Evolutionary conservation across 371 early-diverging fungal genomes (phyloP), one percentile per base, ranked within the genome.

Genomic region (Mycotypha africana): DNA sequence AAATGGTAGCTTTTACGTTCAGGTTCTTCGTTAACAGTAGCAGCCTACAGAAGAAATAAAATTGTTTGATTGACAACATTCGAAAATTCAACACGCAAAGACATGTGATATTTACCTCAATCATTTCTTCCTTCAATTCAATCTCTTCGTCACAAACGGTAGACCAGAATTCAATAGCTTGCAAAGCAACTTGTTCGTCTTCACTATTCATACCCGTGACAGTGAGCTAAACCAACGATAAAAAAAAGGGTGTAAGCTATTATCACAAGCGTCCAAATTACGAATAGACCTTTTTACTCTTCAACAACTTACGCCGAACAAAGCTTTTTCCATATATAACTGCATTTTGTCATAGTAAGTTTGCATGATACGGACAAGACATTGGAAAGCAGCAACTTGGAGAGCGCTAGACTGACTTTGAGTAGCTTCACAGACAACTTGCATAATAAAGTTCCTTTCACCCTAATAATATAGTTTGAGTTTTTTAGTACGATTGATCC

Each of bases 111-210:
- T 34, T 53, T 60, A 70, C 70, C 11, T 70, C 67, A 12, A 59
- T 58, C 30, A 62, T 70, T 15, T 82, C 77, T 9, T 70, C 56
- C 25, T 73, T 71, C 9, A 88, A 58, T 37, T 86, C 85, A 38
- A 88, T 79, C 67, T 98, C 98, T 49, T 86, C 89, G 53, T 98
- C 98, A 62, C 93, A 94, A 15, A 98, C 88, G 16, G 97, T 94
- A 14, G 95, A 92, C 98, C 98, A 98, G 63, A 98, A 98, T 75
- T 98, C 98, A 45, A 98, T 85, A 33, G 97, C 96, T 65, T 98
- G 97, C 46, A 93, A 67, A 4, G 88, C 93, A 31, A 98, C 90
- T 16, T 82, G 82, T 33, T 89, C 87, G 40, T 89, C 84, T 12
- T 51, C 49, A 47, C 75, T 72, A 51, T 85, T 85, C 95, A 98